Base-by-base conservation (phyloP, 495 filamentous ascomycete species). In the Aspergillus asperescens region DNA sequence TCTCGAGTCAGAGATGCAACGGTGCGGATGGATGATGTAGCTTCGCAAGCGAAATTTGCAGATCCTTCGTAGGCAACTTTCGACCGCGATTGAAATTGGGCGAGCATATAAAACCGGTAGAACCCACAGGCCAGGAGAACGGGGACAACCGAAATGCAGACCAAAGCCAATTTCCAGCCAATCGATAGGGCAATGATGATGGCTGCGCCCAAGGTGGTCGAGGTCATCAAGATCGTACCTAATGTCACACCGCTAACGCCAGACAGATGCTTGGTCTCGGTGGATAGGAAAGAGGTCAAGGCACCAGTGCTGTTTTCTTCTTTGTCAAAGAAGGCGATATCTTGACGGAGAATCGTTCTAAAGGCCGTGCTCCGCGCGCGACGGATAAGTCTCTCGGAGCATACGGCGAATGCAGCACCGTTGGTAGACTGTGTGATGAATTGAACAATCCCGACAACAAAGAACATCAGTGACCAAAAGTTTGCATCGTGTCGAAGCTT, bases 381-480 rank as follows among this genome's bases (percentile, higher is more conserved):
- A 62, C 88, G 86, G 50, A 96, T 79, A 29, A 97, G 78, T 19
- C 82, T 70, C 67, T 94, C 89, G 1, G 87, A 94, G 71, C 87
- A 90, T 59, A 84, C 86, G 6, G 88, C 90, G 52, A 96, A 94
- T 4, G 81, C 75, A 18, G 87, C 54, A 32, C 89, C 91, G 57
- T 92, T 86, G 29, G 61, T 61, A 28, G 77, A 71, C 57, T 87
- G 87, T 1, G 82, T 79, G 44, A 92, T 62, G 53, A 95, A 82
- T 61, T 87, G 81, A 24, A 83, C 78, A 39, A 95, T 65, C 13
- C 87, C 93, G n/a, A 96, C 80, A 80, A 96, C 90, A 19, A 97
- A 78, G 65, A 93, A 98, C 90, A 98, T 96, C 51, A 84, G 65
- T 29, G 81, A 82, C 92, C 93, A 98, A 68, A 96, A 97, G 56